Conservation (phyloP, 73 alveolate species). For the Tetrahymena thermophila region DNA sequence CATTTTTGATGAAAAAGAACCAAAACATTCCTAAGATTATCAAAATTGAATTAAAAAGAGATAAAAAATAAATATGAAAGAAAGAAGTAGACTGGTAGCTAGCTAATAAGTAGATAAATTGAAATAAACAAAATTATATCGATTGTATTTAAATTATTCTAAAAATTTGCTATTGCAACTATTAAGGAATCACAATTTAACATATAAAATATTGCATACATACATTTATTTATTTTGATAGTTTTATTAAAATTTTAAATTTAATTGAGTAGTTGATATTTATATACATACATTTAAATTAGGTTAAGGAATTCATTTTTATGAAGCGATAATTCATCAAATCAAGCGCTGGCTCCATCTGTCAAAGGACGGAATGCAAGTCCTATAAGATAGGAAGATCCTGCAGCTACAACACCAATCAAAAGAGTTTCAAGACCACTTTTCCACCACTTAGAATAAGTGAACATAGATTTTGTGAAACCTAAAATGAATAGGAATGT, state of each 20-base stretch:
- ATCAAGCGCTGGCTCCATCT: not conserved
- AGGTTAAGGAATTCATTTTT: not conserved
- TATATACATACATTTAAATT: not conserved
- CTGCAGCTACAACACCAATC: slow-evolving; percentile 26
- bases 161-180: too few relatives aligned
- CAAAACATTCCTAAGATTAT: too few relatives aligned
- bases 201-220: not conserved
- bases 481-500: slow-evolving; percentile 27
- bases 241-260: too few relatives aligned
- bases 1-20: not conserved
- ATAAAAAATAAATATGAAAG: too few relatives aligned
- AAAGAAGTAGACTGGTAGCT: too few relatives aligned
- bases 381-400: slow-evolving; percentile 30
- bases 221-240: too few relatives aligned
- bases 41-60: too few relatives aligned
- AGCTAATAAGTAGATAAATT: too few relatives aligned
- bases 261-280: not conserved
- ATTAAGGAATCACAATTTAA: too few relatives aligned
- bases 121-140: too few relatives aligned
- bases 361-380: slow-evolving; percentile 19
- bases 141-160: too few relatives aligned
- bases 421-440: slow-evolving; percentile 34
- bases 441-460: slow-evolving; percentile 29
- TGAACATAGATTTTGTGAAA: slow-evolving; percentile 28
- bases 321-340: not conserved